A percentile compares a stretch with the other conserved stretches of the same genome.
Conservation (phyloP, 257 asterid genomes). For the Solanum lycopersicoides region DNA sequence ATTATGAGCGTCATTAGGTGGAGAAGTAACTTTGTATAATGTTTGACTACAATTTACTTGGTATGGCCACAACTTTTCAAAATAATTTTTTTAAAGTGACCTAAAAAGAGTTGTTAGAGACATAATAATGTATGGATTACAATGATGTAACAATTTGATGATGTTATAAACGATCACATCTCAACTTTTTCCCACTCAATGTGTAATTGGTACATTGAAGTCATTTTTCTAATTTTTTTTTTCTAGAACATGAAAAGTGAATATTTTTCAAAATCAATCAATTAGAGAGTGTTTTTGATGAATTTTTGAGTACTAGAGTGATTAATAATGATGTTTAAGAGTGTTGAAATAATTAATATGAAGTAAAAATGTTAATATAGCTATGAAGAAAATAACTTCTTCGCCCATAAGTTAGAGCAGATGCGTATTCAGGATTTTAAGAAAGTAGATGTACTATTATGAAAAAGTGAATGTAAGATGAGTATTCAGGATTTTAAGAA, state of each 20-base stretch:
- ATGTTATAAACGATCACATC: not conserved
- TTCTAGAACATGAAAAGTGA: not conserved
- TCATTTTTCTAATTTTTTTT: not conserved
- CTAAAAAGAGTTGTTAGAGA: not conserved
- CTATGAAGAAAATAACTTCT: not conserved
- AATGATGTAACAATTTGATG: not conserved
- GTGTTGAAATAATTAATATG: not conserved
- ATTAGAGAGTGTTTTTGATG: not conserved
- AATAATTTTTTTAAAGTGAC: not conserved
- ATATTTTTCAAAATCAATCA: not conserved
- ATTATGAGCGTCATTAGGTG: not conserved
- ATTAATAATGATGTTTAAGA: not conserved
- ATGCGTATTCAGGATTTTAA: no score
- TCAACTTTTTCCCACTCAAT: not conserved
- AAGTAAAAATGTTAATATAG: not conserved
- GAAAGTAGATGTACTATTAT: no score
- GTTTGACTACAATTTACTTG: not conserved
- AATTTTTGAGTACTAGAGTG: not conserved
- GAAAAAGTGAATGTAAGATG: no score
- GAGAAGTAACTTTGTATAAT: not conserved
- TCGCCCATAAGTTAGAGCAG: not conserved
- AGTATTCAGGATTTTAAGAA: no score
- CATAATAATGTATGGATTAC: not conserved
- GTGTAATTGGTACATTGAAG: not conserved
- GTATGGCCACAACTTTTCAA: not conserved